Evolutionary conservation across 2,329 filamentous ascomycete genomes (phyloP).

Genomic region (Diatrype stigma): DNA sequence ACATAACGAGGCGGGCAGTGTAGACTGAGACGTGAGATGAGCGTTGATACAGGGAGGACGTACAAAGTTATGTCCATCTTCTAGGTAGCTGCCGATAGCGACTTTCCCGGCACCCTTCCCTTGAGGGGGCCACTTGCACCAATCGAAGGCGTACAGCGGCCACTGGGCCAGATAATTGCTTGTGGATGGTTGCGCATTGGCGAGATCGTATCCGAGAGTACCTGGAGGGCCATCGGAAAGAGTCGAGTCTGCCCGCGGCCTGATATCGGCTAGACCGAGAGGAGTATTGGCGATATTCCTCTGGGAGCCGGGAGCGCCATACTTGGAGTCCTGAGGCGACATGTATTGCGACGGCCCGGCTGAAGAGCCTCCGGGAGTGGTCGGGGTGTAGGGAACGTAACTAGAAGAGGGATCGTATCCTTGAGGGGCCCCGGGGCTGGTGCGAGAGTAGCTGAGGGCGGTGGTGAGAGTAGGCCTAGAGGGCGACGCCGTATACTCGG

Average conservation of each 20-base stretch:
- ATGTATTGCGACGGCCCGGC: slow-evolving; percentile 59
- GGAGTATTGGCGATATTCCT: slow-evolving; percentile 75
- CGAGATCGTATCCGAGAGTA: slow-evolving; percentile 60
- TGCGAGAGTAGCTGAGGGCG: slow-evolving; percentile 76
- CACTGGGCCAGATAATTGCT: slow-evolving; percentile 94
- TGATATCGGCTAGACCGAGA: slow-evolving; percentile 85
- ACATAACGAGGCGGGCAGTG: too few species aligned
- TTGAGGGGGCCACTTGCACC: slow-evolving; percentile 95
- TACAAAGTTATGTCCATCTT: slow-evolving; percentile 98
- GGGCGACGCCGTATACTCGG: slow-evolving; percentile 53
- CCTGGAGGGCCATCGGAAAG: slow-evolving; percentile 68
- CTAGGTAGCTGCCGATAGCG: slow-evolving; percentile 90
- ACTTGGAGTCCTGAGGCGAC: slow-evolving; percentile 53
- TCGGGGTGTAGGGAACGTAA: slow-evolving; percentile 55
- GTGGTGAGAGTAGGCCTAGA: slow-evolving; percentile 60
- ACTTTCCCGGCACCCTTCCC: slow-evolving; percentile 82
- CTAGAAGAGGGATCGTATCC: slow-evolving; percentile 50
- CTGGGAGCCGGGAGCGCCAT: slow-evolving; percentile 53
- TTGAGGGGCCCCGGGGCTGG: slow-evolving; percentile 63
- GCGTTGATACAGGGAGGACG: slow-evolving; percentile 22
- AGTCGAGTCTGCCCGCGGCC: slow-evolving; percentile 77
- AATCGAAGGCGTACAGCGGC: slow-evolving; percentile 95
- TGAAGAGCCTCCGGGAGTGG: slow-evolving; percentile 55
- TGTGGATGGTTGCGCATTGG: slow-evolving; percentile 63
- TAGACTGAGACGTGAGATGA: too few species aligned